Base-by-base conservation (phyloP, 345 rosid species). In the Syzygium aqueum region DNA sequence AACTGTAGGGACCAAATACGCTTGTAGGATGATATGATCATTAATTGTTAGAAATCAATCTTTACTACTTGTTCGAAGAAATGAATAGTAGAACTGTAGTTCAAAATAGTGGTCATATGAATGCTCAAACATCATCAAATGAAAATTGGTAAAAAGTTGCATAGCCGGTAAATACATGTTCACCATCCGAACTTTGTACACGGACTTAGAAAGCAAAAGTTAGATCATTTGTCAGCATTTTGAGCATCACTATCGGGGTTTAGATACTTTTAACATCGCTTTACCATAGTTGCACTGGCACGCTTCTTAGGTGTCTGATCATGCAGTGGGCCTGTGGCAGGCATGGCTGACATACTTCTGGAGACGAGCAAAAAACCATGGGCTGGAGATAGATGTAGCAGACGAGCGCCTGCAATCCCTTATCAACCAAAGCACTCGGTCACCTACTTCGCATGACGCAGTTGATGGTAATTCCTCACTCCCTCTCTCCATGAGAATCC, bases 331-430 rank as follows among this genome's bases (percentile, higher is more conserved):
- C 28, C 87, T 33, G 21, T 52, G 51, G 50, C 89, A 97, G 98
- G 98, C 99, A 1, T 96, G 99, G 99, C 95, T 96, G 85, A 78
- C 92, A 51, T 95, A 95, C 86, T 95, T 95, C 65, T 97, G 99
- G 99, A 93, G 95, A 91, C 91, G 98, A 93, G 97, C 98, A 22
- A 91, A 88, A 86, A 90, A 89, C 56, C 97, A 94, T 90, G 95
- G 91, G 37, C 84, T 96, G 1, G 98, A 97, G 91, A 40, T 92
- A 40, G 99, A 96, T 77, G 91, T 95, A 3, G 96, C 96, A 53
- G 98, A 96, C 50, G 99, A 97, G 80, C 96, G 96, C 33, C 87
- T 96, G 46, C 92, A 92, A 87, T 93, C 91, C 87, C 95, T 97
- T 98, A 90, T 94, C 84, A 90, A 89, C 88, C 96, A 93, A 85